Conservation (phyloP, 2,329 filamentous ascomycete genomes). For the Parascedosporium putredinis region DNA sequence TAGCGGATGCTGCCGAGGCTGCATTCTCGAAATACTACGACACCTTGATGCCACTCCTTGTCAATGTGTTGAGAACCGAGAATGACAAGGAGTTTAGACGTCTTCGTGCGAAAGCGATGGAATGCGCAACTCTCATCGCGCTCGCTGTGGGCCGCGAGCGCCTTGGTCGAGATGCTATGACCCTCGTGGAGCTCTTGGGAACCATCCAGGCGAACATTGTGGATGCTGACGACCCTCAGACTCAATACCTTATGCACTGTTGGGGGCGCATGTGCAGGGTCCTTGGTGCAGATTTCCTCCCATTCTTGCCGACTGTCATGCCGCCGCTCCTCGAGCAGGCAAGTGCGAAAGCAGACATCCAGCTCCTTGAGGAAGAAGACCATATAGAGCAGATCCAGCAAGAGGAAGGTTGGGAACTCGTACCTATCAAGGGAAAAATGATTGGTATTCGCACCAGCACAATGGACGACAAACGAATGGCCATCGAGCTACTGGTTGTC, state of each 20-base stretch:
- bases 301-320: conserved; percentile 88
- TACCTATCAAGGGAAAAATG: conserved; percentile 93
- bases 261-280: conserved; percentile 99
- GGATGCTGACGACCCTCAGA: conserved; percentile 89
- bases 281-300: conserved; percentile 79
- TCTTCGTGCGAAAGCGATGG: conserved; percentile 94
- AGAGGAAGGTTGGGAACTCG: conserved; percentile 95
- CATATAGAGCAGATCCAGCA: conserved; percentile 86
- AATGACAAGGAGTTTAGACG: conserved; percentile 89
- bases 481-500: conserved; percentile 95
- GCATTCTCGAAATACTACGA: conserved; percentile 95
- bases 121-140: conserved; percentile 92
- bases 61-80: conserved; percentile 79
- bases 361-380: conserved; percentile 89
- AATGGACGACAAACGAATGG: conserved; percentile 98
- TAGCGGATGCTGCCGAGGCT: conserved; percentile 94
- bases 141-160: conserved; percentile 89
- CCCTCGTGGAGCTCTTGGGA: conserved; percentile 76
- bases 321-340: conserved; percentile 85
- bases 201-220: conserved; percentile 78
- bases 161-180: conserved; percentile 78
- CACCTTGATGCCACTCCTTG: conserved; percentile 87
- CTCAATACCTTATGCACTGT: conserved; percentile 95
- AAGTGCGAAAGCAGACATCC: conserved; percentile 92
- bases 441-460: conserved; percentile 96